Base-by-base conservation (phyloP, 2,329 filamentous ascomycete species). In the Calonectria naviculata region DNA sequence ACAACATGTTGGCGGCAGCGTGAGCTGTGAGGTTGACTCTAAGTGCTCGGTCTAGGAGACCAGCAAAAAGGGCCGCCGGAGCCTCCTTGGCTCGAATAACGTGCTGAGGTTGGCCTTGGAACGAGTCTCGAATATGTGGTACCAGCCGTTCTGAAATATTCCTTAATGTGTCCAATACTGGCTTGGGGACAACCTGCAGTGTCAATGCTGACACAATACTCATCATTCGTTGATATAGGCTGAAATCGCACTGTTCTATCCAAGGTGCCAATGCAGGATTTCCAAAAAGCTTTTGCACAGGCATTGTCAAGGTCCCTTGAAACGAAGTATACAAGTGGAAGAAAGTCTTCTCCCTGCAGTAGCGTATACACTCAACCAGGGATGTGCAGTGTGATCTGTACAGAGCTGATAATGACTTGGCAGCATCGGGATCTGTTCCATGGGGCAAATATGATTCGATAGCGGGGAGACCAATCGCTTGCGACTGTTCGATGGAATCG, bases 171-270 rank as follows among this genome's bases (percentile, higher is more conserved):
- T 95, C 94, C 70, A 98, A 87, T 8, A 98, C 95, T 4, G 93
- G 89, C 70, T 95, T 94, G 1, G 97, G 97, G 5, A 97, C 93
- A 17, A 98, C 95, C 81, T 98, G 95, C 9, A 98, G 88, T 5
- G 95, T 97, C 46, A 98, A 87, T n/a, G 93, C 92, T 1, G 94
- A 93, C 46, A 98, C 91, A 72, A 98, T 97, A 65, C 93, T 92
- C 85, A 98, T 95, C 93, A 98, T 98, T 76, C 95, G 95, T 82
- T 98, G 95, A 81, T 99, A 99, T 85, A 98, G 94, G 38, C 96
- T 89, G 84, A 97, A 97, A 82, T 99, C 97, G 81, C 95, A 98
- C 81, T 97, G 93, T 80, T 97, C 94, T 72, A 99, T 97, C 97
- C 97, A 99, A 1, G 93, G 89, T 3, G 95, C 94, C 67, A 98